These are phyloP conservation scores for Bipolaris sorokiniana DNA, from an alignment of 2,329 filamentous ascomycete genomes.

Conservation along the genomic window DNA sequence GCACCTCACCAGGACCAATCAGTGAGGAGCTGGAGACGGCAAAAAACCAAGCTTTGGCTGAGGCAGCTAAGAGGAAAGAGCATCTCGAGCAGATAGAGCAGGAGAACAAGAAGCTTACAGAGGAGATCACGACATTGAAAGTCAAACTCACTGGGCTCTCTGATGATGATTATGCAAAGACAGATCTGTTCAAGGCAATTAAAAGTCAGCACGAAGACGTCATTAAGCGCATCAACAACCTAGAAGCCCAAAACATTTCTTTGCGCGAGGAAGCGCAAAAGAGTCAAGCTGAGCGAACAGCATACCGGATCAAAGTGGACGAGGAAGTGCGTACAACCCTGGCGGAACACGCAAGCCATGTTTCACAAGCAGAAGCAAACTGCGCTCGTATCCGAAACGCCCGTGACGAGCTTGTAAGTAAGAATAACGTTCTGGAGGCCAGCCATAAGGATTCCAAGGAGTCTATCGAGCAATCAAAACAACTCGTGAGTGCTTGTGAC, in stretches of 20 bases:
- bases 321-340: slow-evolving; percentile 75
- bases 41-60: slow-evolving; percentile 77
- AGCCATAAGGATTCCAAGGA: slow-evolving; percentile 76
- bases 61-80: slow-evolving; percentile 82
- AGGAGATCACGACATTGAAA: slow-evolving; percentile 79
- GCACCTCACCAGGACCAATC: slow-evolving; percentile 63
- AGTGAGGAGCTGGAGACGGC: slow-evolving; percentile 74
- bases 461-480: slow-evolving; percentile 75
- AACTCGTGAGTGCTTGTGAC: slow-evolving; percentile 78
- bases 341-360: slow-evolving; percentile 79
- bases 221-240: slow-evolving; percentile 86
- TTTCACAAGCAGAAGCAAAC: slow-evolving; percentile 82
- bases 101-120: slow-evolving; percentile 76
- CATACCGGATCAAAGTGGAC: slow-evolving; percentile 81
- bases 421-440: slow-evolving; percentile 78
- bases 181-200: slow-evolving; percentile 90
- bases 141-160: slow-evolving; percentile 72
- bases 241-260: slow-evolving; percentile 87
- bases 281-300: slow-evolving; percentile 80
- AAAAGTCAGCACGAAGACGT: slow-evolving; percentile 91
- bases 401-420: slow-evolving; percentile 84
- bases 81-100: slow-evolving; percentile 80
- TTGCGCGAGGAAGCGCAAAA: slow-evolving; percentile 85
- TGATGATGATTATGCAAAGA: slow-evolving; percentile 92
- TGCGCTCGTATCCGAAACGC: slow-evolving; percentile 82